These are phyloP conservation scores for Paecilomyces variotii DNA, from an alignment of 2,329 filamentous ascomycete genomes.

Conservation along the genomic window DNA sequence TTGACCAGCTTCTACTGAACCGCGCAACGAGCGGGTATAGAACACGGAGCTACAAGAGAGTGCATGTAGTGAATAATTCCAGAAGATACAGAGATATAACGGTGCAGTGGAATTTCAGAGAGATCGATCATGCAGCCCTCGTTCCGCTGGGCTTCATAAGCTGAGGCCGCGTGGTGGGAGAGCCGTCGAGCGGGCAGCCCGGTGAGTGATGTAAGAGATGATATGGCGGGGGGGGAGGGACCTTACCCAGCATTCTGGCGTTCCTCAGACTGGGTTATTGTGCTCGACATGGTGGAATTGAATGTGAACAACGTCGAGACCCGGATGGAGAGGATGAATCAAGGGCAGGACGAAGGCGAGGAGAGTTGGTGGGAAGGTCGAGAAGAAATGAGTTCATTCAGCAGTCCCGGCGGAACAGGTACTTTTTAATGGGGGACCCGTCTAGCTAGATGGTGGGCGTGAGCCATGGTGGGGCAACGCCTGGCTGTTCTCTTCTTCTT, in stretches of 20 bases:
- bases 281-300: conserved; percentile 40
- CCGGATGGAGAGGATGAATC: background rate
- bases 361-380: conserved; percentile 1
- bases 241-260: conserved; percentile 47
- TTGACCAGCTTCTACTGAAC: background rate
- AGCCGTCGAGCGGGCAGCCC: background rate
- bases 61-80: background rate
- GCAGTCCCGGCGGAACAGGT: conserved; percentile 7
- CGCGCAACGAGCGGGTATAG: background rate
- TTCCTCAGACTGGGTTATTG: conserved; percentile 43
- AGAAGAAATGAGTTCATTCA: conserved; percentile 6
- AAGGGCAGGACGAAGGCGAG: background rate
- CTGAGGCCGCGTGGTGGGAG: background rate
- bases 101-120: background rate
- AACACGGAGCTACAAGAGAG: background rate
- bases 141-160: background rate
- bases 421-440: conserved; percentile 1
- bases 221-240: conserved; percentile 4
- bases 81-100: background rate
- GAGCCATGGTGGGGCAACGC: conserved; percentile 5
- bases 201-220: conserved; percentile 31
- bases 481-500: background rate
- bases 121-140: background rate
- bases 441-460: conserved; percentile 1
- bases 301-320: background rate